Percentiles rank a stretch among this genome's conserved stretches.
phyloP scores from a whole-genome alignment of 164 flowering plant species.

The Annona cherimola region DNA sequence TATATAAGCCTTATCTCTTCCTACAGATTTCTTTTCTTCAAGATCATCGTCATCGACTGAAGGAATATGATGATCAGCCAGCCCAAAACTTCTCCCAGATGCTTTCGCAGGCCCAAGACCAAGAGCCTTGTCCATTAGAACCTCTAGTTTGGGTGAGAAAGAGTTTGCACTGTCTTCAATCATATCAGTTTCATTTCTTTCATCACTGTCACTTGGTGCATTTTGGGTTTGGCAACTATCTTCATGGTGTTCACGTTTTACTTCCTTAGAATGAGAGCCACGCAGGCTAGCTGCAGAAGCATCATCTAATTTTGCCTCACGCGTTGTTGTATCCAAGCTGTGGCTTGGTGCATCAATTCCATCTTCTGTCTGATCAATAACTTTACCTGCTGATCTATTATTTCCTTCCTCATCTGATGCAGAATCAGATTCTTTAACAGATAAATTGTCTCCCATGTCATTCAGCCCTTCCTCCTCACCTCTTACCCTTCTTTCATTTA shows the following conservation, averaged over 20 bases:
- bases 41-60: slow-evolving; percentile 25
- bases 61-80: slow-evolving; percentile 31
- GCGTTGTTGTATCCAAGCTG: slow-evolving; percentile 12
- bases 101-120: slow-evolving; percentile 65
- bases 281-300: slow-evolving; percentile 11
- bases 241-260: slow-evolving; percentile 7
- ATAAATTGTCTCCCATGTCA: slow-evolving; percentile 42
- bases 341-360: slow-evolving; percentile 13
- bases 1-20: slow-evolving; percentile 63
- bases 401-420: slow-evolving; percentile 46
- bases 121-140: slow-evolving; percentile 78
- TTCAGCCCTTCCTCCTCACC: slow-evolving; percentile 81
- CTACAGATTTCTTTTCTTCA: slow-evolving; percentile 35
- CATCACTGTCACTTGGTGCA: slow-evolving; percentile 1
- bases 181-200: slow-evolving; percentile 16
- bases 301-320: slow-evolving; percentile 12
- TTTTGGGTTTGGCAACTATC: slow-evolving; percentile 17
- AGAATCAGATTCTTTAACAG: slow-evolving; percentile 35
- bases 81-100: slow-evolving; percentile 30
- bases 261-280: slow-evolving; percentile 11
- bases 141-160: slow-evolving; percentile 64
- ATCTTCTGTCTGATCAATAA: slow-evolving; percentile 9
- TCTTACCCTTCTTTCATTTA: slow-evolving; percentile 91
- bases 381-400: too few species aligned
- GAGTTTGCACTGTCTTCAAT: slow-evolving; percentile 31